Percentiles rank a stretch among this genome's conserved stretches.
Conservation (phyloP, 228 moss, liverwort and hornwort species). For the Sphagnum fallax region DNA sequence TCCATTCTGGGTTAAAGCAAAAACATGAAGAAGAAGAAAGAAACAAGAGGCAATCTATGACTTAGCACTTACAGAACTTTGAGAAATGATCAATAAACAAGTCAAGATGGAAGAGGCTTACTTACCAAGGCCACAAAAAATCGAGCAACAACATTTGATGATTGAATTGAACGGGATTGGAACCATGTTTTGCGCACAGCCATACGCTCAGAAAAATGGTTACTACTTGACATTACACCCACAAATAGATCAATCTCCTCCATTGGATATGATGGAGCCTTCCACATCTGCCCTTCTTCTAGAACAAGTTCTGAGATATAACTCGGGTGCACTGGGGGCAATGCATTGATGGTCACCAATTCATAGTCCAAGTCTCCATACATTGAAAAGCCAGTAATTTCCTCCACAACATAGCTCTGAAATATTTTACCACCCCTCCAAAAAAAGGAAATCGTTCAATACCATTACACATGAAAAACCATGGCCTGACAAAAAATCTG, state of each 20-base stretch:
- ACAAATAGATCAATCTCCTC: constrained; percentile 40
- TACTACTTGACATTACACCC: constrained; percentile 56
- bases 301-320: constrained; percentile 48
- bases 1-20: no score
- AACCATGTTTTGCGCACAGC: constrained; percentile 61
- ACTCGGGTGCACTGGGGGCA: constrained; percentile 53
- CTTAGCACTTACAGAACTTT: not conserved
- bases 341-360: constrained; percentile 37
- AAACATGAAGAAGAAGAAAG: not conserved
- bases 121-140: constrained; percentile 59
- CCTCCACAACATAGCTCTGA: constrained; percentile 62
- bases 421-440: not conserved
- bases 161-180: constrained; percentile 42
- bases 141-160: constrained; percentile 46
- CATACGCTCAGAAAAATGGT: constrained; percentile 54
- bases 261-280: constrained; percentile 35
- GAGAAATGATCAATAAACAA: not conserved
- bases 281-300: constrained; percentile 44
- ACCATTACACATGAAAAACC: no score
- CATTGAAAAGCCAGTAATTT: constrained; percentile 51
- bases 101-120: not conserved
- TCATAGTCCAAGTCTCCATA: constrained; percentile 41
- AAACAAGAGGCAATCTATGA: not conserved
- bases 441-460: no score
- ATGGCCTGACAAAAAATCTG: no score